Percentiles rank a stretch among this genome's conserved stretches.
phyloP scores from a whole-genome alignment of 2,329 filamentous ascomycete species.

The Huntiella savannae region DNA sequence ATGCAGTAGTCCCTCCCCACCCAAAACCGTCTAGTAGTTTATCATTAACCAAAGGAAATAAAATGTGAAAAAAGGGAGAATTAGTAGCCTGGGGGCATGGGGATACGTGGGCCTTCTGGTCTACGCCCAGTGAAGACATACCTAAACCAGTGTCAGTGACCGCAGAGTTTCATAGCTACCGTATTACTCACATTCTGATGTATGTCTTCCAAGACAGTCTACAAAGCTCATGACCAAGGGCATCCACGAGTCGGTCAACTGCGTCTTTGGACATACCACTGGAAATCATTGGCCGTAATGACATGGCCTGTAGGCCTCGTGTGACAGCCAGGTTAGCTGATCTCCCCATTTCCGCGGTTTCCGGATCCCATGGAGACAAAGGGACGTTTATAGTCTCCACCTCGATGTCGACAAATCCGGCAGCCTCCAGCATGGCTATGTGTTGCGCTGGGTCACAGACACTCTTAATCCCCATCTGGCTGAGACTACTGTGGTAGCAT shows the following conservation, averaged over 20 bases:
- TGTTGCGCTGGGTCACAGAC: slow-evolving; percentile 12
- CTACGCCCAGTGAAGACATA: slow-evolving; percentile 19
- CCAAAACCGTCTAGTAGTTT: neutral
- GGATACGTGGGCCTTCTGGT: slow-evolving; percentile 11
- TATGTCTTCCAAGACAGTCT: slow-evolving; percentile 50
- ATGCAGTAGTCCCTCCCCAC: too few species aligned
- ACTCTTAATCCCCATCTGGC: neutral
- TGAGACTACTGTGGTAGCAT: neutral
- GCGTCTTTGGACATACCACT: slow-evolving; percentile 32
- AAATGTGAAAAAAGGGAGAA: neutral
- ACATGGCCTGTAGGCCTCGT: slow-evolving; percentile 54
- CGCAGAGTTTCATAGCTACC: slow-evolving; percentile 10
- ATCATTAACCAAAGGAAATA: neutral
- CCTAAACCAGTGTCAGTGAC: slow-evolving; percentile 12
- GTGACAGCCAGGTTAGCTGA: slow-evolving; percentile 72
- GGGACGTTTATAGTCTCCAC: slow-evolving; percentile 52
- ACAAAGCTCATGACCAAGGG: slow-evolving; percentile 50
- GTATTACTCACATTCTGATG: slow-evolving; percentile 50
- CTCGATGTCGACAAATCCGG: slow-evolving; percentile 65
- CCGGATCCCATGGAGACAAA: slow-evolving; percentile 53
- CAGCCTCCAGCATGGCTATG: slow-evolving; percentile 35
- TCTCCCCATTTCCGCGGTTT: slow-evolving; percentile 46
- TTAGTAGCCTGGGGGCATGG: slow-evolving; percentile 1
- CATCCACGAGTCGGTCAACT: slow-evolving; percentile 40
- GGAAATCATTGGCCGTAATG: slow-evolving; percentile 50